phyloP scores from a whole-genome alignment of 108 stramenopile species.

The Mediolabrus comicus region DNA sequence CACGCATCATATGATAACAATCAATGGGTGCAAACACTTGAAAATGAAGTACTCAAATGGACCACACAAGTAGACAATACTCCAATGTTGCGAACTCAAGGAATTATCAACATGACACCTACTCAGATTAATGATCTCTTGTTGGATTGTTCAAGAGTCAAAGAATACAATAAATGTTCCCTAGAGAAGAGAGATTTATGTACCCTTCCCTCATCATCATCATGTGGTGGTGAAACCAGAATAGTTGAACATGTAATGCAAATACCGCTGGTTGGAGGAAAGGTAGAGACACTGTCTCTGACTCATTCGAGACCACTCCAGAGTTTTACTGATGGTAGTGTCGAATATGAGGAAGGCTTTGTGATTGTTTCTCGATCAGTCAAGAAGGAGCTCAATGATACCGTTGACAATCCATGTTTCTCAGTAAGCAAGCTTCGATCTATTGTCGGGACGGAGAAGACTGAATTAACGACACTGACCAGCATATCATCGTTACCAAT shows the following conservation, averaged over 20 bases:
- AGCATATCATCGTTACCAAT: conserved; percentile 14
- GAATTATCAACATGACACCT: conserved; percentile 39
- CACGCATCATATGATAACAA: neutral
- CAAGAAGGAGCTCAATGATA: conserved; percentile 6
- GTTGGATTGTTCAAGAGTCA: conserved; percentile 26
- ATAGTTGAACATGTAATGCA: conserved; percentile 34
- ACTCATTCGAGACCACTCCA: conserved; percentile 26
- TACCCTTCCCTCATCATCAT: neutral
- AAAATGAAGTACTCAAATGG: conserved; percentile 34
- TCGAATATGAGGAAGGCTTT: neutral
- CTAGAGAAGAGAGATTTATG: conserved; percentile 25
- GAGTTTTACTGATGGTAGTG: neutral
- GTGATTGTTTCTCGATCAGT: conserved; percentile 37
- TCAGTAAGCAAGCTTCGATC: conserved; percentile 28
- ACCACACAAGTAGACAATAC: conserved; percentile 4
- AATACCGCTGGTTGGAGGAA: conserved; percentile 32
- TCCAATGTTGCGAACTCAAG: conserved; percentile 32
- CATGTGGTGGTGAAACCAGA: conserved; percentile 17
- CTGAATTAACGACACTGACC: conserved; percentile 29
- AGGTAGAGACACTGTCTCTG: conserved; percentile 12
- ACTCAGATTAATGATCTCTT: conserved; percentile 22
- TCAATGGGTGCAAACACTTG: conserved; percentile 9
- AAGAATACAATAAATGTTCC: conserved; percentile 34
- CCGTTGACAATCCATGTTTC: conserved; percentile 12
- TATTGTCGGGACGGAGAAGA: conserved; percentile 2